These are phyloP conservation scores for Cystofilobasidium capitatum DNA, from an alignment of 768 basidiomycete species.

Conservation along the genomic window DNA sequence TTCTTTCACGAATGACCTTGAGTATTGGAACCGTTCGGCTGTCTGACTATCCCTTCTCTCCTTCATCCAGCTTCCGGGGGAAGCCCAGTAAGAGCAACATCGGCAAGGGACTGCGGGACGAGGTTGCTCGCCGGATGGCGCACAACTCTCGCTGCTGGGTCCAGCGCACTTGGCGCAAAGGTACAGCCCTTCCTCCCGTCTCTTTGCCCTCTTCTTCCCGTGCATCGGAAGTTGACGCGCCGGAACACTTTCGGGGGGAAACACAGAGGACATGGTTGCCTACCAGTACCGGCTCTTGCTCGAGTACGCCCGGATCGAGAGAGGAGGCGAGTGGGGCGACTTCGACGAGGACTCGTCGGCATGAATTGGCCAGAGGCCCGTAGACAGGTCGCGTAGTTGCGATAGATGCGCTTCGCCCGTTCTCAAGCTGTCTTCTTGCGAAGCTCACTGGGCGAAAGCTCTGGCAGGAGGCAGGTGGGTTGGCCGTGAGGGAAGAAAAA, in stretches of 20 bases:
- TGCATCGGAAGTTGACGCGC: background rate
- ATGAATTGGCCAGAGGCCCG: too few relatives aligned
- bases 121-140: constrained; percentile 13
- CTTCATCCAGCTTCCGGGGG: background rate
- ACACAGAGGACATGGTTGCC: constrained; percentile 5
- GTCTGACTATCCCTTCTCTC: background rate
- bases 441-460: too few relatives aligned
- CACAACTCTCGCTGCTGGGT: constrained; percentile 10
- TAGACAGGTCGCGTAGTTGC: too few relatives aligned
- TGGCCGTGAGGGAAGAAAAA: too few relatives aligned
- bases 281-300: constrained; percentile 9
- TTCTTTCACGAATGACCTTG: background rate
- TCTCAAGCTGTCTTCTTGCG: too few relatives aligned
- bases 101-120: constrained; percentile 10
- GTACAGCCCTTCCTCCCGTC: background rate
- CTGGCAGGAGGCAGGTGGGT: too few relatives aligned
- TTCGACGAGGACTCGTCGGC: background rate
- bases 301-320: constrained; percentile 1
- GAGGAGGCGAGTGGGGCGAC: constrained; percentile 2
- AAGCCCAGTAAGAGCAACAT: background rate
- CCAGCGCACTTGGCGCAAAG: constrained; percentile 13
- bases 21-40: background rate
- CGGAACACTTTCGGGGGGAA: background rate
- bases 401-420: too few relatives aligned
- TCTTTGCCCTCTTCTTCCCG: background rate